Conservation (phyloP, 129 eudicot species). For the Lonicera japonica region DNA sequence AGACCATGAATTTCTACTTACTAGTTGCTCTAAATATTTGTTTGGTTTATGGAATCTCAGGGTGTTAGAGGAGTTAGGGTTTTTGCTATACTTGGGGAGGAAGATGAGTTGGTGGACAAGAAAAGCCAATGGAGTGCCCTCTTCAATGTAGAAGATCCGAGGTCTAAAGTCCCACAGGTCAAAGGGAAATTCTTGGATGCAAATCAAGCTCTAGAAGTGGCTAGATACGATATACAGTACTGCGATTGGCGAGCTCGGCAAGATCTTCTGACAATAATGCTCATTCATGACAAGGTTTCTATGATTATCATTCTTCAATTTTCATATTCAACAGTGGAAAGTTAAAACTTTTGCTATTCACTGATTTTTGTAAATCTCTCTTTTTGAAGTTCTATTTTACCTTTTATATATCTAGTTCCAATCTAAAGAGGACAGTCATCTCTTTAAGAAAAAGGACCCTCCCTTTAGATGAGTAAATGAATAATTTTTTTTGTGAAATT, state of each 20-base stretch:
- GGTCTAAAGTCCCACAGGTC: constrained; percentile 43
- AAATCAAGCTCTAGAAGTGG: constrained; percentile 89
- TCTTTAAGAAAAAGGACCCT: too few species aligned
- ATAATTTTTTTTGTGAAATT: too few species aligned
- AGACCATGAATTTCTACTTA: not conserved
- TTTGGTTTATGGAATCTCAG: constrained; percentile 33
- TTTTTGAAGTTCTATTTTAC: not conserved
- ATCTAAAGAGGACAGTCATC: too few species aligned
- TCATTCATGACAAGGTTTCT: constrained; percentile 87
- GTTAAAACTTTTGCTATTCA: not conserved
- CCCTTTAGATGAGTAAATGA: too few species aligned
- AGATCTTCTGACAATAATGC: constrained; percentile 91
- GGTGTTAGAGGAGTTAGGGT: constrained; percentile 64
- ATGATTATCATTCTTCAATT: not conserved
- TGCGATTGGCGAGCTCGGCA: constrained; percentile 99
- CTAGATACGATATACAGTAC: constrained; percentile 87
- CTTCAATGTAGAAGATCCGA: constrained; percentile 85
- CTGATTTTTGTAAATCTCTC: not conserved
- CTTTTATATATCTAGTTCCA: too few species aligned
- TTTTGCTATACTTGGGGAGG: constrained; percentile 75
- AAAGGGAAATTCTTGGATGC: constrained; percentile 89
- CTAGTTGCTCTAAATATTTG: not conserved
- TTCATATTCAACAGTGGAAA: not conserved
- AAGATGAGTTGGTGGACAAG: constrained; percentile 58
- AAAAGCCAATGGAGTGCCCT: constrained; percentile 62